Base-by-base conservation (phyloP, 2,329 filamentous ascomycete genomes). In the Talaromyces sp. region DNA sequence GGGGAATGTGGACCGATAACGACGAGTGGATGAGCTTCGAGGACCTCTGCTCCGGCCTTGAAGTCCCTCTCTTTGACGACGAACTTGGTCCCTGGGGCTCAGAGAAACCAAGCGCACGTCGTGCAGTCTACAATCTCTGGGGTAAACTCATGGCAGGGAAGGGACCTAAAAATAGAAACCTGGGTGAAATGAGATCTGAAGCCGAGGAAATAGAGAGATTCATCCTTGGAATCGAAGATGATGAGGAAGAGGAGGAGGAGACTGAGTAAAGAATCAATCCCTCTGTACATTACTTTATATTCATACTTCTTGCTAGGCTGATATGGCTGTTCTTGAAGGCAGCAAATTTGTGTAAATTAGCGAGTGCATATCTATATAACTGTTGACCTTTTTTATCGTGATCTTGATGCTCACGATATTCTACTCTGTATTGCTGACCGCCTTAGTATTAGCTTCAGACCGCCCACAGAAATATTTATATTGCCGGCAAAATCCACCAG, bases 1-100 rank as follows among this genome's bases (percentile, higher is more conserved):
- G 84, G 3, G 84, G 84, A 8, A 73, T 85, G 3, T 86, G 84
- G 84, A 84, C 83, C 0, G 80, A 79, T 13, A 73, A 76, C n/a
- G 77, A 77, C 22, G 75, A 78, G 43, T 86, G 83, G 83, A 66
- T 84, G 24, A 76, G 77, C 0, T 84, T 83, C 74, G 77, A 76
- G 7, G 82, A 84, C 27, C 76, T 84, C 5, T 84, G 82, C 35
- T 73, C 74, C 13, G 78, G 79, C 2, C 73, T 79, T 24, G 79
- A 81, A 37, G 74, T 78, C 8, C 77, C 78, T 39, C 71, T 84
- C 0, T 86, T 86, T 68, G 72, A 74, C 8, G 84, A 86, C 68
- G 79, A 76, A 0, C 75, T 78, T 31, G 83, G 82, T 0, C 68
- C 67, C 1, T 82, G 78, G 75, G 75, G 72, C 0, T 69, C 74